Conservation (phyloP, 202 grass and related monocot species). For the Schoenoplectus tabernaemontani region DNA sequence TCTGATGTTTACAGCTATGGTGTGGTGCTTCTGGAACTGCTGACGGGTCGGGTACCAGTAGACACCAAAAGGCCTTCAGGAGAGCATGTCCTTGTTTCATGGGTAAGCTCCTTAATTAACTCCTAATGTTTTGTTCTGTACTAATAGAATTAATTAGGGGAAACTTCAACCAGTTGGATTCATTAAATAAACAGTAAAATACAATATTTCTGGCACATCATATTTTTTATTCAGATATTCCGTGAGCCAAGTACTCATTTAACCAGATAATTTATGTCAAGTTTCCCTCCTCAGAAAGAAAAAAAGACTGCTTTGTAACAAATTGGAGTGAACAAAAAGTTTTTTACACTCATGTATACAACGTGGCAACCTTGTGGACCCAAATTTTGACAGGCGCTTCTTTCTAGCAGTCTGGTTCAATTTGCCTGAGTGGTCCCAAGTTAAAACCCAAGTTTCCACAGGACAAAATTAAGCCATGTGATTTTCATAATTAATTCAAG, state of each 20-base stretch:
- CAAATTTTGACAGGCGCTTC: neutral
- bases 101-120: slow-evolving; percentile 43
- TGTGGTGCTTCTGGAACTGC: slow-evolving; percentile 77
- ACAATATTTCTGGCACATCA: neutral
- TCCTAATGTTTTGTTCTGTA: neutral
- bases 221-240: neutral
- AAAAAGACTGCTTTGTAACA: neutral
- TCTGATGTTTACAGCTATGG: slow-evolving; percentile 97
- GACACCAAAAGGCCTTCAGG: slow-evolving; percentile 64
- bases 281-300: neutral
- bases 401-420: neutral
- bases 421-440: neutral
- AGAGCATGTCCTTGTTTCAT: slow-evolving; percentile 90
- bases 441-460: neutral
- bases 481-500: slow-evolving; percentile 20
- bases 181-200: neutral
- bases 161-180: neutral
- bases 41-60: slow-evolving; percentile 75
- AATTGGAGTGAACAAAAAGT: neutral
- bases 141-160: neutral
- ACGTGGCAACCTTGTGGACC: neutral
- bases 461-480: slow-evolving; percentile 11
- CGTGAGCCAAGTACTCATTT: neutral
- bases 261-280: neutral
- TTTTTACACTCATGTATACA: neutral